Conservation (phyloP, 1,139 yeast species). For the Blastobotrys capitulatus region DNA sequence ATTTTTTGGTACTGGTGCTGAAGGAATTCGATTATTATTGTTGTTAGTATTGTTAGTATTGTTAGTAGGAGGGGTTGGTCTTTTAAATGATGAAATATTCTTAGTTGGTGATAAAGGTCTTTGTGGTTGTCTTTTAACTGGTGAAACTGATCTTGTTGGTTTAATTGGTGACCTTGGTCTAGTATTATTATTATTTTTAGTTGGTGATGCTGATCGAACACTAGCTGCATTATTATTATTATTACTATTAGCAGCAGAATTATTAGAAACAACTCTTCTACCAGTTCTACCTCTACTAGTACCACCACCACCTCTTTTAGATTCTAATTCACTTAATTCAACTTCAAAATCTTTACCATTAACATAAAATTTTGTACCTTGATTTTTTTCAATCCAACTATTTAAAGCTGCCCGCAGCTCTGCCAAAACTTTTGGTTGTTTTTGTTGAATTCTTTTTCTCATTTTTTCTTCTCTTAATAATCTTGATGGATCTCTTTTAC, state of each 20-base stretch:
- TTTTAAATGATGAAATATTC: background rate
- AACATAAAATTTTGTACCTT: slow-evolving; percentile 31
- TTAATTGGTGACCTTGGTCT: background rate
- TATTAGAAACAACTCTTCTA: slow-evolving; percentile 1
- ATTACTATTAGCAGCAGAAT: background rate
- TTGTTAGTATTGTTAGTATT: background rate
- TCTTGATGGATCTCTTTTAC: slow-evolving; percentile 51
- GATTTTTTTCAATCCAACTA: slow-evolving; percentile 41
- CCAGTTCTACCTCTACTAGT: background rate
- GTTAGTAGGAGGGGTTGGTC: background rate
- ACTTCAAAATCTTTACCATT: slow-evolving; percentile 29
- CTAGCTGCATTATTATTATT: background rate
- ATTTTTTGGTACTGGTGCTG: background rate
- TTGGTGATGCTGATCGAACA: slow-evolving; percentile 3
- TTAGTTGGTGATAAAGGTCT: slow-evolving; percentile 2
- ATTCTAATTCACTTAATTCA: slow-evolving; percentile 21
- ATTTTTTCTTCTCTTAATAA: slow-evolving; percentile 73
- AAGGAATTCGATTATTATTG: background rate
- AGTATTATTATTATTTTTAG: background rate
- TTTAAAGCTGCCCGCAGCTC: slow-evolving; percentile 46
- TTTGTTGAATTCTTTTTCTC: slow-evolving; percentile 59
- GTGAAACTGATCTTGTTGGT: background rate
- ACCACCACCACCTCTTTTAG: slow-evolving; percentile 9
- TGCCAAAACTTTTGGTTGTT: slow-evolving; percentile 58
- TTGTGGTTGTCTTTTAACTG: background rate